Evolutionary conservation across 31 red algal species (phyloP).

Genomic region (Bonnemaisonia californica): DNA sequence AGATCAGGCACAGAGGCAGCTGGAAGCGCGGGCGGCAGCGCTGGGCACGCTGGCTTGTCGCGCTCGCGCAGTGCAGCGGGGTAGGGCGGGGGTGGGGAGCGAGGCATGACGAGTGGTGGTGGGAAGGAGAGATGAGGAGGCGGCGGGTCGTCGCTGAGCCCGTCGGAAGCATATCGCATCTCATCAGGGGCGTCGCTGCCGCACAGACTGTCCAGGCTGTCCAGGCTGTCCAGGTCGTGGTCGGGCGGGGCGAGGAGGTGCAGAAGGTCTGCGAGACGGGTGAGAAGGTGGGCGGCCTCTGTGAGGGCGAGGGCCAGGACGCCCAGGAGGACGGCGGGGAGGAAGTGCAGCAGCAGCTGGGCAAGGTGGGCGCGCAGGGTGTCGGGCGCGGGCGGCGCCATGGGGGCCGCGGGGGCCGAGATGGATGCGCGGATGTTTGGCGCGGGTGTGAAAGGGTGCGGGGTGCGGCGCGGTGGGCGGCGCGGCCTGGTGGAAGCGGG

Average conservation of each 20-base stretch:
- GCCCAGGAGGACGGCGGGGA: background rate
- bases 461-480: background rate
- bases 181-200: too few species aligned
- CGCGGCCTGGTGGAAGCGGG: background rate
- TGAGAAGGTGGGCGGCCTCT: background rate
- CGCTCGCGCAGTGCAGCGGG: too few species aligned
- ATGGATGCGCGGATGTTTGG: background rate
- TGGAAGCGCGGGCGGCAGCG: too few species aligned
- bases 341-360: background rate
- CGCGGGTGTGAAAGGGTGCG: background rate
- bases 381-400: background rate
- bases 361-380: conserved; percentile 4
- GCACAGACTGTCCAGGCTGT: too few species aligned
- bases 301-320: background rate
- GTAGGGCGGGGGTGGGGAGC: background rate
- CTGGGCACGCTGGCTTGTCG: too few species aligned
- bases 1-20: background rate
- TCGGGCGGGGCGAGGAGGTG: background rate
- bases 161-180: background rate
- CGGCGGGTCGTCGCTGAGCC: background rate
- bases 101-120: background rate
- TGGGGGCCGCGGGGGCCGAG: background rate
- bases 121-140: background rate
- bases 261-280: background rate
- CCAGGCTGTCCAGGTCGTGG: too few species aligned